phyloP scores from a whole-genome alignment of 139 green algal genomes.

The Chlorokybus atmophyticus region DNA sequence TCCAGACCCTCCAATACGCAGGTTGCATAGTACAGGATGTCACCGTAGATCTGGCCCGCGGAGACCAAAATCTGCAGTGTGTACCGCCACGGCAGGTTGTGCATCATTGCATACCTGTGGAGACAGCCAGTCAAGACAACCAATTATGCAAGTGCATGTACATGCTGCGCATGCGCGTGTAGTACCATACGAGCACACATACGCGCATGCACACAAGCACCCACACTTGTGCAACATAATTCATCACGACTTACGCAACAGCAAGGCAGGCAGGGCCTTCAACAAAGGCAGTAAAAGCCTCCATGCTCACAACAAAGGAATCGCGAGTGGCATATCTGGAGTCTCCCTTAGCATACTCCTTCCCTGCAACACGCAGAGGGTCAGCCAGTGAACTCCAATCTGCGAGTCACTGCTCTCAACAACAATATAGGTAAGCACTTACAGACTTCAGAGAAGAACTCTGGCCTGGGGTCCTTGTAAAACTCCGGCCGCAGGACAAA shows the following conservation, averaged over 20 bases:
- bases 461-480: slow-evolving; percentile 45
- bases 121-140: background rate
- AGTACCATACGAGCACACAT: too few species aligned
- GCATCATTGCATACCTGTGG: background rate
- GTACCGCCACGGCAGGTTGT: slow-evolving; percentile 39
- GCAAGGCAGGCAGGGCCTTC: slow-evolving; percentile 54
- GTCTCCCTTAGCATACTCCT: slow-evolving; percentile 82
- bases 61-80: slow-evolving; percentile 53
- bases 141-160: too few species aligned
- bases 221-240: background rate
- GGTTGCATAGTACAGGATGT: slow-evolving; percentile 76
- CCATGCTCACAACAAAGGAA: slow-evolving; percentile 68
- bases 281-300: slow-evolving; percentile 65
- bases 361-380: slow-evolving; percentile 36
- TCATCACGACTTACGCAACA: background rate
- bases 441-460: slow-evolving; percentile 63
- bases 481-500: slow-evolving; percentile 58
- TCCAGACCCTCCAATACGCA: slow-evolving; percentile 45
- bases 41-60: slow-evolving; percentile 74
- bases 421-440: background rate
- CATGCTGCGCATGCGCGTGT: too few species aligned
- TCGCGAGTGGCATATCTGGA: slow-evolving; percentile 71
- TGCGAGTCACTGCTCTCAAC: background rate
- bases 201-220: too few species aligned
- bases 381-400: background rate